Conservation (phyloP, 202 grass and related monocot genomes). For the Zoysia matrella region DNA sequence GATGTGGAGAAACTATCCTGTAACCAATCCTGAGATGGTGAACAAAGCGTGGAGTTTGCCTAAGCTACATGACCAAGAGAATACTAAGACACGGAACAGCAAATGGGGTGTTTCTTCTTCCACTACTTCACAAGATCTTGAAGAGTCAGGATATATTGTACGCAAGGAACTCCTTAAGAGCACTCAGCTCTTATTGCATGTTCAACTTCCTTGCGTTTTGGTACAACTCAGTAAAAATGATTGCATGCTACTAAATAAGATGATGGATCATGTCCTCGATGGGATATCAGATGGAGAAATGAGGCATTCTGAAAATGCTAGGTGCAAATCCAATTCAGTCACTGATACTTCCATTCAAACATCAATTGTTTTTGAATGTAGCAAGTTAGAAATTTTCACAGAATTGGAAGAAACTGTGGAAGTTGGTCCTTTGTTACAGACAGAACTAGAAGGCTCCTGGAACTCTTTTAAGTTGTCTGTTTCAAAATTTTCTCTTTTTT, state of each 20-base stretch:
- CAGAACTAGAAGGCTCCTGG: conserved; percentile 88
- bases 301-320: conserved; percentile 38
- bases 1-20: conserved; percentile 62
- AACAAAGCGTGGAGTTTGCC: conserved; percentile 81
- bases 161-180: conserved; percentile 78
- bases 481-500: conserved; percentile 76
- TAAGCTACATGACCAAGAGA: conserved; percentile 64
- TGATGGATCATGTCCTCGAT: conserved; percentile 65
- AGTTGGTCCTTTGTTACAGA: conserved; percentile 77
- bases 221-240: conserved; percentile 74
- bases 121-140: conserved; percentile 63
- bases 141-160: conserved; percentile 60
- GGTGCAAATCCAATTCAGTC: conserved; percentile 34
- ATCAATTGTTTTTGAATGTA: conserved; percentile 73
- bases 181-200: conserved; percentile 76
- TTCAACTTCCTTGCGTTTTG: conserved; percentile 66
- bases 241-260: conserved; percentile 57
- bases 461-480: conserved; percentile 66
- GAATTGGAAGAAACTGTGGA: conserved; percentile 67
- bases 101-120: conserved; percentile 86
- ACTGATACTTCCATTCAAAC: conserved; percentile 62
- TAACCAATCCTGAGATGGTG: conserved; percentile 63
- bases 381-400: conserved; percentile 70
- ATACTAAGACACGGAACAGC: conserved; percentile 52
- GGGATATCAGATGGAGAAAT: conserved; percentile 57